Evolutionary conservation across 257 asterid genomes (phyloP), one percentile per base, ranked within the genome.

Genomic region (Paraleonurus japonicus): DNA sequence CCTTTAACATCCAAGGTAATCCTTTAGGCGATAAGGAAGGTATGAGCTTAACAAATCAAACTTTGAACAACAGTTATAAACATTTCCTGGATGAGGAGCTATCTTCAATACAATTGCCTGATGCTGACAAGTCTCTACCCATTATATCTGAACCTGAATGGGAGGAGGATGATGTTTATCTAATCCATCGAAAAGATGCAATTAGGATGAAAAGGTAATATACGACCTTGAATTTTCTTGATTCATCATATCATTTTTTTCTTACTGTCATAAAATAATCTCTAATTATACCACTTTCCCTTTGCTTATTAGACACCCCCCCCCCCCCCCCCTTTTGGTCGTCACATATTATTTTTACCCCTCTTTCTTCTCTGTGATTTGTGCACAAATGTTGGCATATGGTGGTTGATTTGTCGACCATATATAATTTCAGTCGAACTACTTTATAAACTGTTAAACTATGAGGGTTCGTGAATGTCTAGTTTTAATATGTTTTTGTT

Each of bases 141-240:
- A 26, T 85, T 77, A 90, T 88, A 75, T 85, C 94, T n/a, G 97
- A 90, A 85, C 85, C 87, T 41, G 93, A 87, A 68, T 84, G 87
- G 96, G 93, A 81, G 79, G 96, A 94, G 75, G 97, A 91, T 76
- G 99, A 91, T 83, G 72, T 83, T 63, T 94, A 94, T 70, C 75
- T 79, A 9, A 54, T 83, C 58, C 87, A 88, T 65, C 86, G 99
- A 10, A 91, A 85, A 82, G 96, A 89, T 67, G 97, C 97, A 24
- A 75, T 86, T 73, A 82, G 62, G 78, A 84, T 69, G 90, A 86
- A 67, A 80, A 87, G 98, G 98, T 93, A 70, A 37, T 57, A 37
- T 24, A 24, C 13, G 17, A n/a, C 61, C 69, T 61, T 19, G 17
- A 57, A 28, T 13, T 51, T 74, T 61, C 68, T 53, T 73, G 65